Base-by-base conservation (phyloP, 345 rosid species). In the Populus simonii region DNA sequence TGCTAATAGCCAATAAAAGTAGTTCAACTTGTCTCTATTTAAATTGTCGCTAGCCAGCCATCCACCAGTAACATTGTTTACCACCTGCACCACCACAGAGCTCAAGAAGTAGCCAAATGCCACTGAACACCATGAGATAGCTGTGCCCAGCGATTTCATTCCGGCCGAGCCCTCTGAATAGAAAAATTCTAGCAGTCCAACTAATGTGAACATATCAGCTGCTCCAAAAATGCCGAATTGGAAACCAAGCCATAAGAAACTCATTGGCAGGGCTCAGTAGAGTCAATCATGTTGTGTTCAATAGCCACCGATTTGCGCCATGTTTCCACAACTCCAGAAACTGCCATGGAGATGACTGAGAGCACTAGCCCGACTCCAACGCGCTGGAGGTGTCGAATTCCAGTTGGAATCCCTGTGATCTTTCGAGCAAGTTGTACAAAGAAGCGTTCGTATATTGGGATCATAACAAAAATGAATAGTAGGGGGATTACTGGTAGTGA, bases 151-250 rank as follows among this genome's bases (percentile, higher is more conserved):
- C 8, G 90, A 85, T 75, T 88, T 90, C 94, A 87, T 90, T 3
- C 90, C 79, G 0, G 83, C 82, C 1, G 92, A 88, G 82, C 89
- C 84, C 85, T 90, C 94, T 45, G 88, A 80, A 17, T 86, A 88
- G 86, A 85, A 88, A 39, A 90, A 90, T 72, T 90, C 90, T 25
- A 90, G 78, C 61, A 89, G 76, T 66, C 94, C 94, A 3, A 88
- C 82, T 7, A 90, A 47, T 1, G 91, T 85, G 83, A 90, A 89
- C 87, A 90, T 74, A 61, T 88, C 94, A 22, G 92, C 89, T 1
- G 89, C 87, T 66, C 91, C 94, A 45, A 88, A 84, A 4, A 89
- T 83, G 2, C 85, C 87, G n/a, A 76, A 89, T 43, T 90, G 92
- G 78, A 77, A 82, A 2, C 90, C 90, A 12, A 90, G 86, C 94